Evolutionary conservation across 2,329 filamentous ascomycete genomes (phyloP).

Genomic region (Lithohypha guttulata): DNA sequence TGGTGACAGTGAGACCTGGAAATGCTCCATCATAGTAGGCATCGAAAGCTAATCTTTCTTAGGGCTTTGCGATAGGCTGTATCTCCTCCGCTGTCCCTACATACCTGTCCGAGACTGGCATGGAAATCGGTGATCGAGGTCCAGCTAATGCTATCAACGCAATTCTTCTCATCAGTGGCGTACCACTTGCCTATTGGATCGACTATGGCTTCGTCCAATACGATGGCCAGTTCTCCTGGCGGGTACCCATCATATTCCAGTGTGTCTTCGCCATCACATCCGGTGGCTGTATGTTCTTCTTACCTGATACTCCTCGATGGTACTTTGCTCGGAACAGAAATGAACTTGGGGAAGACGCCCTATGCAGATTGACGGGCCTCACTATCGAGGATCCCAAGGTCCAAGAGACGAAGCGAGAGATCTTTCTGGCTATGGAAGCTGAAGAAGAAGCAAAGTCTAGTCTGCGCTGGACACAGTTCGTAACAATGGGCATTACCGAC

Average conservation of each 20-base stretch:
- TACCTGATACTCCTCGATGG: conserved; percentile 25
- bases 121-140: conserved; percentile 22
- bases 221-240: conserved; percentile 24
- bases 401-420: conserved; percentile 18
- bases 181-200: conserved; percentile 26
- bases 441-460: conserved; percentile 13
- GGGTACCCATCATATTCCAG: conserved; percentile 26
- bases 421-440: conserved; percentile 19
- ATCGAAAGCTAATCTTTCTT: conserved; percentile 12
- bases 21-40: too few relatives aligned
- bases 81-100: conserved; percentile 24
- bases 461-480: conserved; percentile 12
- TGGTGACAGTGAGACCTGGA: conserved; percentile 6
- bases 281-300: conserved; percentile 19
- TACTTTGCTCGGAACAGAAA: conserved; percentile 23
- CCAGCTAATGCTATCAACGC: conserved; percentile 23
- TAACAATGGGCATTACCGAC: conserved; percentile 13
- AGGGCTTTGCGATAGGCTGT: conserved; percentile 27
- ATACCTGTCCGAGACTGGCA: conserved; percentile 26
- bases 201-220: conserved; percentile 27
- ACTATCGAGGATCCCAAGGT: conserved; percentile 14
- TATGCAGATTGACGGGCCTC: conserved; percentile 20
- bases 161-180: conserved; percentile 23
- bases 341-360: conserved; percentile 20
- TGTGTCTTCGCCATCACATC: conserved; percentile 21